Evolutionary conservation across 257 asterid genomes (phyloP).

Genomic region (Catharanthus roseus): DNA sequence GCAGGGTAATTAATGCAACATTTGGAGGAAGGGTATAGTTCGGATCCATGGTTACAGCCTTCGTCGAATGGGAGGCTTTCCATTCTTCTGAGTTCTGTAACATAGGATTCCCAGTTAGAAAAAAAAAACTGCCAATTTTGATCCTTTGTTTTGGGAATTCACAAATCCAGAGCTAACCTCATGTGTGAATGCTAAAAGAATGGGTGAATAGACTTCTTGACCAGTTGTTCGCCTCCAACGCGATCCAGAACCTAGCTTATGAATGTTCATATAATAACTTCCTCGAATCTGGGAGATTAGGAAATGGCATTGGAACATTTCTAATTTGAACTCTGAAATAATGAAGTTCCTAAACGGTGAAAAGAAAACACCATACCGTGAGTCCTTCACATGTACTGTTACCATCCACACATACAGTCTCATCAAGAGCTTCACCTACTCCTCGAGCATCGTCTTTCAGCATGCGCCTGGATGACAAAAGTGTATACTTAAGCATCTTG

Average conservation of each 20-base stretch:
- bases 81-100: slow-evolving; percentile 54
- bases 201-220: slow-evolving; percentile 88
- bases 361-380: slow-evolving; percentile 33
- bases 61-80: slow-evolving; percentile 47
- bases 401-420: slow-evolving; percentile 45
- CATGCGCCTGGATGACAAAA: slow-evolving; percentile 46
- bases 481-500: neutral
- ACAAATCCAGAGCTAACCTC: slow-evolving; percentile 48
- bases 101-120: slow-evolving; percentile 5
- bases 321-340: neutral
- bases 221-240: slow-evolving; percentile 80
- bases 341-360: neutral
- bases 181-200: slow-evolving; percentile 62
- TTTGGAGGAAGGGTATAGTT: slow-evolving; percentile 62
- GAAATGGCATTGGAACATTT: neutral
- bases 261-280: slow-evolving; percentile 49
- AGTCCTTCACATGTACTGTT: slow-evolving; percentile 51
- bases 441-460: slow-evolving; percentile 57
- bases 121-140: neutral
- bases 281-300: slow-evolving; percentile 56
- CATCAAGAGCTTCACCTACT: slow-evolving; percentile 63
- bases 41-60: slow-evolving; percentile 51
- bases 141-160: neutral
- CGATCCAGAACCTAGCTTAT: slow-evolving; percentile 57
- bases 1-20: slow-evolving; percentile 75